phyloP scores from a whole-genome alignment of 192 early-diverging fungal species.

The Coemansia sp. region DNA sequence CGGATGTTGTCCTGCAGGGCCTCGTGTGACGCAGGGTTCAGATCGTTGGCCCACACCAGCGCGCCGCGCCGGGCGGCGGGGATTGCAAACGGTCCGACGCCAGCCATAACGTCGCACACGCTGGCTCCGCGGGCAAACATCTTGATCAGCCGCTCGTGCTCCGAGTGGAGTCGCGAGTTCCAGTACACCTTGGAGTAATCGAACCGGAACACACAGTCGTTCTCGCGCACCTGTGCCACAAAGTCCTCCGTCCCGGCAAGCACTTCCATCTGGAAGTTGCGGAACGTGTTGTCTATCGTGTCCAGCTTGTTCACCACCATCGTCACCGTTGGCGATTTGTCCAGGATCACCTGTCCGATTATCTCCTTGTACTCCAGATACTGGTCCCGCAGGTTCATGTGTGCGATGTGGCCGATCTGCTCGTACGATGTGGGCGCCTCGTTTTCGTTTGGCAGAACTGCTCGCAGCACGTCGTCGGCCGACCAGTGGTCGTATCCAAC shows the following conservation, averaged over 20 bases:
- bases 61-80: conserved; percentile 84
- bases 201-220: conserved; percentile 85
- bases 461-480: conserved; percentile 85
- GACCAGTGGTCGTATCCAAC: conserved; percentile 89
- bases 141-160: conserved; percentile 89
- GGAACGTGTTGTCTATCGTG: conserved; percentile 91
- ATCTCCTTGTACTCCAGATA: conserved; percentile 84
- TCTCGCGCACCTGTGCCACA: conserved; percentile 85
- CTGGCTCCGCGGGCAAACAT: conserved; percentile 68
- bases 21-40: conserved; percentile 88
- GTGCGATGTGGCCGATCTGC: conserved; percentile 91
- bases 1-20: conserved; percentile 79
- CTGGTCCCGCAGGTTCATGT: conserved; percentile 93
- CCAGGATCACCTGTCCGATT: conserved; percentile 94
- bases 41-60: conserved; percentile 94
- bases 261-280: conserved; percentile 97
- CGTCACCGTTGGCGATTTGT: conserved; percentile 85
- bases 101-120: conserved; percentile 95
- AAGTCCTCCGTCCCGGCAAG: conserved; percentile 87
- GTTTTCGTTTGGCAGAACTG: conserved; percentile 78
- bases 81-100: conserved; percentile 96
- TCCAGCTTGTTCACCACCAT: conserved; percentile 98
- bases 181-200: conserved; percentile 99
- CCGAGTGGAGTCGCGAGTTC: conserved; percentile 95
- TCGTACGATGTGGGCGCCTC: conserved; percentile 88